These are phyloP conservation scores for Podila clonocystis DNA, from an alignment of 192 early-diverging fungal species.

Conservation along the genomic window DNA sequence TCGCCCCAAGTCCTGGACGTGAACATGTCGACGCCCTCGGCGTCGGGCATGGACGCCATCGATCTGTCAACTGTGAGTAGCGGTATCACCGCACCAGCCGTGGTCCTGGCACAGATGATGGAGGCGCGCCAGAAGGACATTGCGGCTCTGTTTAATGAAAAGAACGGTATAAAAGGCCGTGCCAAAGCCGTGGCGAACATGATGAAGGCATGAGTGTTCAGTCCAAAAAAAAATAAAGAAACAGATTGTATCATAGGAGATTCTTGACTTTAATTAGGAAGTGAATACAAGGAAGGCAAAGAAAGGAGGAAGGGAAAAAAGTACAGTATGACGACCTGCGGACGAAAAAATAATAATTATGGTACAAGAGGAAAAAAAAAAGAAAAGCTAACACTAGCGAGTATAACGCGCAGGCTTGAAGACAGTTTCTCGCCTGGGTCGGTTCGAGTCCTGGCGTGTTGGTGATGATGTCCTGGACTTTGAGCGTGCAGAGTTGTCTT, in stretches of 20 bases:
- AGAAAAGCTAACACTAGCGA: constrained; percentile 11
- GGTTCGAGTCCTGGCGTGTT: constrained; percentile 7
- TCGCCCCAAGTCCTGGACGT: background rate
- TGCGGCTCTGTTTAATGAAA: constrained; percentile 16
- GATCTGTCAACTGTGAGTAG: background rate
- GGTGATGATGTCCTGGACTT: constrained; percentile 23
- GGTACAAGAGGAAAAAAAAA: background rate
- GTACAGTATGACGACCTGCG: background rate
- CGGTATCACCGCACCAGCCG: background rate
- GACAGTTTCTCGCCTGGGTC: constrained; percentile 37
- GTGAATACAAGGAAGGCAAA: background rate
- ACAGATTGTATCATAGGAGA: background rate
- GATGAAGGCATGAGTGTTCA: constrained; percentile 10
- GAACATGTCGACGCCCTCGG: background rate
- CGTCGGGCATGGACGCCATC: background rate
- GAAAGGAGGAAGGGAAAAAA: background rate
- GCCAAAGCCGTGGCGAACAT: constrained; percentile 30
- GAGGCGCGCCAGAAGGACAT: constrained; percentile 41
- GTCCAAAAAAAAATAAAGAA: background rate
- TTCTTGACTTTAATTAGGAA: no score
- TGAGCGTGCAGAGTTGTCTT: background rate
- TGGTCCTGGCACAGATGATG: constrained; percentile 35
- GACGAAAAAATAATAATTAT: background rate
- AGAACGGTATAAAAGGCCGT: constrained; percentile 15
- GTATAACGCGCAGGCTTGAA: constrained; percentile 40